Evolutionary conservation across 2,329 filamentous ascomycete species (phyloP), one percentile per base, ranked within the genome.

Genomic region (Talaromyces sp.): DNA sequence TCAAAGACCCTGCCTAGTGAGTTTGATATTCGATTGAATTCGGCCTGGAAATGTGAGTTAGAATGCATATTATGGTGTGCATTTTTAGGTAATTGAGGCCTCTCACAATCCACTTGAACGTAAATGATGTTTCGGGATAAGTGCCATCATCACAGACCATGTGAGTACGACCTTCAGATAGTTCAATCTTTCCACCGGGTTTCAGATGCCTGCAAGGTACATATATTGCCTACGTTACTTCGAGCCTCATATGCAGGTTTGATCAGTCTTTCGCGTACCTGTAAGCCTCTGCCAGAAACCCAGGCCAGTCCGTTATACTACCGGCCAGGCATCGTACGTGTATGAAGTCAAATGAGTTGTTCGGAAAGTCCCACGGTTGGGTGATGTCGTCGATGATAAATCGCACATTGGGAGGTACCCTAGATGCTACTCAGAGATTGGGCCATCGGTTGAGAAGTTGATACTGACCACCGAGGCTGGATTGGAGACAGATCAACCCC

Each of bases 401-500:
- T 17, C 67, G 56, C 15, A 71, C 68, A 63, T 76, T 76, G 4
- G 72, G 73, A n/a, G 74, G 73, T 7, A 72, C 69, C 71, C 72
- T 71, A 29, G 1, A 36, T 19, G 34, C 15, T 19, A 29, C 11
- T 65, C 34, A 65, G 58, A 61, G 36, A 34, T 47, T 17, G 34
- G 38, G 11, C 27, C 17, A 29, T 11, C 10, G n/a, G 3, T 5
- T 3, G 25, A 51, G n/a, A 34, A 38, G 29, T 5, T 43, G 25
- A 53, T 19, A 56, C 61, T 63, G 31, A 72, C 72, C 75, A 80
- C 64, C 73, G 71, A 3, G 81, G 82, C 68, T 84, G 82, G 58
- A 83, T 84, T 43, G 82, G 81, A 0, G 79, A 81, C 54, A 84
- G 77, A 69, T 84, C 82, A 25, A 77, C 80, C 45, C 82, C 83